Conservation (phyloP, 768 basidiomycete species). For the Lentinula guzmanii region DNA sequence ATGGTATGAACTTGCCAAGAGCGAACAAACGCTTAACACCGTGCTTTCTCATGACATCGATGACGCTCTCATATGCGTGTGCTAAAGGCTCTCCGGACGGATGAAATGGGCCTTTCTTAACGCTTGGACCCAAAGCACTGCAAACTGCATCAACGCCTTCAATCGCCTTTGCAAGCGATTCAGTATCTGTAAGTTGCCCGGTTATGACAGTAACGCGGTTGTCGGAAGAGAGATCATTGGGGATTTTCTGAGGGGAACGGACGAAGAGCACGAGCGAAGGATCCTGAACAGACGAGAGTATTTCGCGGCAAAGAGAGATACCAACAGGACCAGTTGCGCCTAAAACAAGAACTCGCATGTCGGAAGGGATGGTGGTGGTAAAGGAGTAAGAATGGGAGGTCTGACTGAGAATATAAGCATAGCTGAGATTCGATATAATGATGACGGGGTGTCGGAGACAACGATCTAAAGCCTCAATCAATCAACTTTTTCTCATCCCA, state of each 20-base stretch:
- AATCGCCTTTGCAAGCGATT: conserved; percentile 45
- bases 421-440: neutral
- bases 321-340: conserved; percentile 66
- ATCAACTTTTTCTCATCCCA: neutral
- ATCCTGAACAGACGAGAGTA: conserved; percentile 33
- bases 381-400: neutral
- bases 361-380: neutral
- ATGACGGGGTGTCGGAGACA: neutral
- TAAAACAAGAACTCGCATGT: conserved; percentile 57
- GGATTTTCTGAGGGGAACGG: conserved; percentile 58
- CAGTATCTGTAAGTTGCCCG: conserved; percentile 49
- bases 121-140: conserved; percentile 56
- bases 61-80: conserved; percentile 47
- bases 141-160: conserved; percentile 56
- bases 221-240: conserved; percentile 40
- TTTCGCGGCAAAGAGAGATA: conserved; percentile 48
- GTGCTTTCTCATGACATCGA: conserved; percentile 49
- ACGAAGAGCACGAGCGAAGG: conserved; percentile 53
- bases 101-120: conserved; percentile 31
- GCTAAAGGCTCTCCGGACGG: conserved; percentile 55
- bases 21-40: conserved; percentile 54
- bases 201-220: conserved; percentile 42
- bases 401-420: neutral
- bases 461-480: neutral
- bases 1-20: conserved; percentile 21